phyloP scores from a whole-genome alignment of 2,329 filamentous ascomycete genomes.

The Leptosphaerulina australis region DNA sequence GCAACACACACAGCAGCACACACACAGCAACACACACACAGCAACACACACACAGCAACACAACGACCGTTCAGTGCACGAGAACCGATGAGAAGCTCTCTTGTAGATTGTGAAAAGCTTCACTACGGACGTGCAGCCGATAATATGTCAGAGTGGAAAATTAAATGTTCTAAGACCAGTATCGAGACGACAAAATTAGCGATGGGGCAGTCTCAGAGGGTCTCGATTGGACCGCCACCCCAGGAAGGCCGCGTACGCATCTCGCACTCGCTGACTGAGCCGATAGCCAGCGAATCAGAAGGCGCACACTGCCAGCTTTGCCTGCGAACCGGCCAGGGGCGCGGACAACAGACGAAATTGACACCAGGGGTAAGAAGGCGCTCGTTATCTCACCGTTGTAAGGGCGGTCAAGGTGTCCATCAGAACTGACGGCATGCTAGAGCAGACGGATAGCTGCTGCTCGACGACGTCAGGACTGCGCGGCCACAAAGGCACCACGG shows the following conservation, averaged over 20 bases:
- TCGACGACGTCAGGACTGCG: constrained; percentile 9
- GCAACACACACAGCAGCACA: no score
- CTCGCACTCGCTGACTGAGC: constrained; percentile 8
- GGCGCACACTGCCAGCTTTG: neutral
- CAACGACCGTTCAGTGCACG: neutral
- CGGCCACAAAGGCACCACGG: neutral
- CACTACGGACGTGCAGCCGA: constrained; percentile 1
- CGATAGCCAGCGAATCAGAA: constrained; percentile 14
- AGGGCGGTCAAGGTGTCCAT: neutral
- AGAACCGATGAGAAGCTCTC: neutral
- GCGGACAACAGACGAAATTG: constrained; percentile 13
- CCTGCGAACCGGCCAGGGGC: constrained; percentile 22
- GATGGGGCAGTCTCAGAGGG: constrained; percentile 3
- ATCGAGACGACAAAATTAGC: constrained; percentile 8
- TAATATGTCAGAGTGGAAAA: constrained; percentile 6
- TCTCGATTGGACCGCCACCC: constrained; percentile 11
- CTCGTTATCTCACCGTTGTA: neutral
- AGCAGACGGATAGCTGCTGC: constrained; percentile 2
- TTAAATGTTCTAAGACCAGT: constrained; percentile 9
- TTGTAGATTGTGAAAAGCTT: neutral
- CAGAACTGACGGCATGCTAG: neutral
- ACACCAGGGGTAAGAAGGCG: constrained; percentile 15
- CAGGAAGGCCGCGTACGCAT: constrained; percentile 11
- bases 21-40: no score
- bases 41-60: neutral